These are phyloP conservation scores for Blepharisma undulans DNA, from an alignment of 169 alveolate species.

Conservation along the genomic window DNA sequence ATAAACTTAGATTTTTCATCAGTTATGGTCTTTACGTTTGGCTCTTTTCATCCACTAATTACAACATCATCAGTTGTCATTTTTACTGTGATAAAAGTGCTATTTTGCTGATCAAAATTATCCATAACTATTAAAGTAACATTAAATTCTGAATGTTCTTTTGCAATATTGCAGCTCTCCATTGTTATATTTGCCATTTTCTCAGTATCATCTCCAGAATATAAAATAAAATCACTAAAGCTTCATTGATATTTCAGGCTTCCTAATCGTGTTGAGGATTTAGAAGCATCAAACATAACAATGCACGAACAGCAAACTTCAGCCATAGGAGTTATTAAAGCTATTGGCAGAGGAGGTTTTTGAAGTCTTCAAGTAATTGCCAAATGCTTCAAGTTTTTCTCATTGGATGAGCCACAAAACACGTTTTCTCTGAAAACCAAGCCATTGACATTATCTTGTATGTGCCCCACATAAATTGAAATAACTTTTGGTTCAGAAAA, in stretches of 20 bases:
- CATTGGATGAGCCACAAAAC: background rate
- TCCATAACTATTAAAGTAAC: background rate
- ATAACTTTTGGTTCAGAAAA: background rate
- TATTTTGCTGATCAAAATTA: background rate
- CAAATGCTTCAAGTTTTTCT: background rate
- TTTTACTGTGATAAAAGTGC: background rate
- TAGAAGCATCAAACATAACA: background rate
- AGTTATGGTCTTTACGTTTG: background rate
- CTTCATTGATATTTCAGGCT: background rate
- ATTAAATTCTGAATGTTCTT: background rate
- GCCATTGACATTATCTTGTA: background rate
- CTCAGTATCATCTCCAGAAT: background rate
- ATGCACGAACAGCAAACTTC: background rate
- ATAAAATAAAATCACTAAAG: background rate
- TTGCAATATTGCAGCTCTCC: background rate
- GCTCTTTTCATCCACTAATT: background rate
- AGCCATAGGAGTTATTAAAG: background rate
- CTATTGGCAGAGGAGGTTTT: background rate
- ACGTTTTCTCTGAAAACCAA: background rate
- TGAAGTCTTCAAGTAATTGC: background rate
- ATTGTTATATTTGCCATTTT: background rate
- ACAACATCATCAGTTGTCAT: background rate
- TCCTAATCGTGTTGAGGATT: background rate
- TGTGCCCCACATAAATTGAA: background rate
- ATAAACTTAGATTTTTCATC: background rate